Evolutionary conservation across 768 basidiomycete species (phyloP).

Genomic region (Boletellus sp.): DNA sequence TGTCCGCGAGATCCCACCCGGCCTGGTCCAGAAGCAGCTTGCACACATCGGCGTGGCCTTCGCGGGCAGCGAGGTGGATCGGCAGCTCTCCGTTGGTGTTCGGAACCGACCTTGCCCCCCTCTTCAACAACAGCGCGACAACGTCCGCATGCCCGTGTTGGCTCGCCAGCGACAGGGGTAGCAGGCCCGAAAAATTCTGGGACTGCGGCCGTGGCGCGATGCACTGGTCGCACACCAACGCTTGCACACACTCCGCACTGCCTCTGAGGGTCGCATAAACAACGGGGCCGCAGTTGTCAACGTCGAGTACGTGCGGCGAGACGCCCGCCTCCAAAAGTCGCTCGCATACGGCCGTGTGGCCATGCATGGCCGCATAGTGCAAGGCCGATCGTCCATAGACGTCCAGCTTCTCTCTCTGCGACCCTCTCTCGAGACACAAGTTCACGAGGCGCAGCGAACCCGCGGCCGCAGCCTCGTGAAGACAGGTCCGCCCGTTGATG

Average conservation of each 20-base stretch:
- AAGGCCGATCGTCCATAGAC: constrained; percentile 90
- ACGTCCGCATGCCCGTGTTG: constrained; percentile 86
- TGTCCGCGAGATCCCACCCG: constrained; percentile 87
- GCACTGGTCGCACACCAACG: constrained; percentile 71
- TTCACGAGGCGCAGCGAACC: constrained; percentile 75
- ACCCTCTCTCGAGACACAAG: constrained; percentile 71
- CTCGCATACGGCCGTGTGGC: constrained; percentile 71
- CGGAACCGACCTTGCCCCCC: constrained; percentile 73
- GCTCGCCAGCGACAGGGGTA: constrained; percentile 86
- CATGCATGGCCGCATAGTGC: constrained; percentile 95
- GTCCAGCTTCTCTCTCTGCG: constrained; percentile 72
- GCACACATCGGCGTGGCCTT: constrained; percentile 88
- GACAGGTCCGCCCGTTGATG: constrained; percentile 91
- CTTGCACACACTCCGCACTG: constrained; percentile 74
- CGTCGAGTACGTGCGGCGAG: constrained; percentile 69
- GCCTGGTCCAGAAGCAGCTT: constrained; percentile 65
- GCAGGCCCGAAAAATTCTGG: constrained; percentile 64
- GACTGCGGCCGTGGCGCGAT: constrained; percentile 59
- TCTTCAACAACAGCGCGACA: constrained; percentile 68
- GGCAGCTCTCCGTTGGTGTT: constrained; percentile 98
- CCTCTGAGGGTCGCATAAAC: constrained; percentile 91
- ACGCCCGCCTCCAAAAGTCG: constrained; percentile 68
- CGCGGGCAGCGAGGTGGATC: constrained; percentile 90
- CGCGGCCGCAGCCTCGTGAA: constrained; percentile 90
- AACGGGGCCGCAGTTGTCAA: constrained; percentile 92